Base-by-base conservation (phyloP, 2,329 filamentous ascomycete species). In the Epichloe baconii region DNA sequence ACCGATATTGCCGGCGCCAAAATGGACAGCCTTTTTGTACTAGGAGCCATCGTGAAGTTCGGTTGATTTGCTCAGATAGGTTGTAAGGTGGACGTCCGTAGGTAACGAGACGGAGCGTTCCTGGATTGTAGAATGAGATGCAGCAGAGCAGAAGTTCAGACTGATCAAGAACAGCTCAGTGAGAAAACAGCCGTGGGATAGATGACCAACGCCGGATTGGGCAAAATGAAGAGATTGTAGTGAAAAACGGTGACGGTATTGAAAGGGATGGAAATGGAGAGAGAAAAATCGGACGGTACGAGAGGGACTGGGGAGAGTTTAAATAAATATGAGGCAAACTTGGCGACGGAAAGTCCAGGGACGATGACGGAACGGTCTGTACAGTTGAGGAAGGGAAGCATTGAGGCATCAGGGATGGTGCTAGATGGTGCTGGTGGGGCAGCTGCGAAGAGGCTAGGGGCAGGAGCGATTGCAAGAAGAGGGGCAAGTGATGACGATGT, bases 1-100 rank as follows among this genome's bases (percentile, higher is more conserved):
- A 70, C 84, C 87, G 64, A 93, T 91, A 69, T 91, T 91, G 65
- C 87, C 87, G 62, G 86, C 86, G 59, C 87, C 87, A 61, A 93
- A 91, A 72, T 91, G 87, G 66, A 91, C 80, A 59, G 86, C 86
- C 66, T 85, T 88, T 80, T 82, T 36, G 46, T 47, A 19, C 11
- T 40, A 11, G 47, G 31, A 57, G 64, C 67, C 72, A 76, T 76
- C 55, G 48, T 73, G 64, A 52, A 43, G 53, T 23, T 11, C 6
- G 17, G 8, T 37, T 15, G 45, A 44, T 47, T n/a, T 4, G 11
- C 23, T 47, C 3, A 31, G 6, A 15, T 51, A 11, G 19, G 7
- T 38, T n/a, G 3, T 15, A 23, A 35, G 31, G 43, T 34, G 15
- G 34, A 44, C 19, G 11, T 3, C 3, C 19, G 10, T 14, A 17